Evolutionary conservation across 2,329 filamentous ascomycete species (phyloP), one percentile per base, ranked within the genome.

Genomic region (Botrytis byssoidea): DNA sequence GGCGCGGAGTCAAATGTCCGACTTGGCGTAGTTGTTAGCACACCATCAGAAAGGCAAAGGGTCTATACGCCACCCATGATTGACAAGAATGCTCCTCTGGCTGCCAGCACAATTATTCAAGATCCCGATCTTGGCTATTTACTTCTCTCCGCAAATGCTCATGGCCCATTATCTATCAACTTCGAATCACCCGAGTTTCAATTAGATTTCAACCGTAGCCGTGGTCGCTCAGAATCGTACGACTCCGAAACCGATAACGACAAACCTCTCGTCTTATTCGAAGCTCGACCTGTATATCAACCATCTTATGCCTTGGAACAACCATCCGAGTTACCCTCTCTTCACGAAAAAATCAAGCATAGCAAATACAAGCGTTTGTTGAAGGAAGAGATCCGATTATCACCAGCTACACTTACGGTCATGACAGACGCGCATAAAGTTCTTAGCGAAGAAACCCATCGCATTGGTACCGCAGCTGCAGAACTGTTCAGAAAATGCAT

Each of bases 351-450:
- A 63, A 82, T 90, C 55, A 86, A 88, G 66, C 89, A 89, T 2
- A 88, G 88, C 63, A 86, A 88, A 70, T 86, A 90, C 81, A 88
- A 88, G 81, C 85, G 88, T 8, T 81, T 90, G 40, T 83, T 93
- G 67, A 89, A 88, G 73, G 90, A 93, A 75, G 89, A 92, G 79
- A 85, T 95, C 71, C 87, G 89, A 74, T 86, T 94, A 35, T 92
- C 90, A 35, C 89, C 91, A 20, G 88, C 91, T 35, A 93, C 91
- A 2, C 85, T 95, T 29, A 88, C 90, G 76, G 85, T 93, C 55
- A 88, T 95, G 77, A 92, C 91, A 42, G 89, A 93, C 74, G 89
- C 90, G 0, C 93, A 95, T 81, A 90, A 91, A 79, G 84, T 92
- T 8, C 85, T 95, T 9, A 89, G 89, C 75, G 86, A 88, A 16